These are phyloP conservation scores for Azolla pinnata DNA, from an alignment of 75 land plant genomes.

Conservation along the genomic window DNA sequence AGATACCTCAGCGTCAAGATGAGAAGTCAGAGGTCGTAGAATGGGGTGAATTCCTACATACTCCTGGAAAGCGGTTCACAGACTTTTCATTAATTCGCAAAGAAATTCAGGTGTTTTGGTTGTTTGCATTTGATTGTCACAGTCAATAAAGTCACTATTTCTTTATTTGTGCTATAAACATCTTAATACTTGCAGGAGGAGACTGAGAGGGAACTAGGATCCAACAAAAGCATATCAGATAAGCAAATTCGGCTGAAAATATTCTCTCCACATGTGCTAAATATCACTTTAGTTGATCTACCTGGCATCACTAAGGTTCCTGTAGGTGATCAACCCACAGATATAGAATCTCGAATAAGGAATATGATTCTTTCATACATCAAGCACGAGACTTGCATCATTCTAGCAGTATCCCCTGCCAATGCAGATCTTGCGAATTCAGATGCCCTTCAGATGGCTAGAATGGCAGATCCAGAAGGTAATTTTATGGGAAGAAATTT, in stretches of 20 bases:
- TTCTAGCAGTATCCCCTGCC: conserved; percentile 83
- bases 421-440: conserved; percentile 92
- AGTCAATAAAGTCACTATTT: neutral
- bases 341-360: conserved; percentile 76
- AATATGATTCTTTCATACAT: conserved; percentile 91
- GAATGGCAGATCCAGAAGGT: conserved; percentile 93
- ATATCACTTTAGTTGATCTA: conserved; percentile 81
- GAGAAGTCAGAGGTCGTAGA: conserved; percentile 35
- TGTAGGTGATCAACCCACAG: conserved; percentile 81
- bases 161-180: neutral
- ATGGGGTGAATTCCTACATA: conserved; percentile 85
- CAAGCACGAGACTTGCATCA: conserved; percentile 67
- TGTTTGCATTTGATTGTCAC: neutral
- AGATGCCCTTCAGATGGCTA: conserved; percentile 94
- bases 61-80: conserved; percentile 49
- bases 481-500: too few relatives aligned
- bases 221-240: conserved; percentile 78
- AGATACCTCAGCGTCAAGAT: conserved; percentile 19
- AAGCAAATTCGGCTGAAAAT: conserved; percentile 78
- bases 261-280: conserved; percentile 75
- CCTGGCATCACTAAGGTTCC: conserved; percentile 92
- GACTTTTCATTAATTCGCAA: conserved; percentile 62
- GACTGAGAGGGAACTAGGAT: conserved; percentile 78
- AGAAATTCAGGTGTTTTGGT: conserved; percentile 58
- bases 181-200: conserved; percentile 39